Percentiles rank a stretch among this genome's conserved stretches.
Conservation (phyloP, 2,329 filamentous ascomycete genomes). For the Tolypocladium ovalisporum region DNA sequence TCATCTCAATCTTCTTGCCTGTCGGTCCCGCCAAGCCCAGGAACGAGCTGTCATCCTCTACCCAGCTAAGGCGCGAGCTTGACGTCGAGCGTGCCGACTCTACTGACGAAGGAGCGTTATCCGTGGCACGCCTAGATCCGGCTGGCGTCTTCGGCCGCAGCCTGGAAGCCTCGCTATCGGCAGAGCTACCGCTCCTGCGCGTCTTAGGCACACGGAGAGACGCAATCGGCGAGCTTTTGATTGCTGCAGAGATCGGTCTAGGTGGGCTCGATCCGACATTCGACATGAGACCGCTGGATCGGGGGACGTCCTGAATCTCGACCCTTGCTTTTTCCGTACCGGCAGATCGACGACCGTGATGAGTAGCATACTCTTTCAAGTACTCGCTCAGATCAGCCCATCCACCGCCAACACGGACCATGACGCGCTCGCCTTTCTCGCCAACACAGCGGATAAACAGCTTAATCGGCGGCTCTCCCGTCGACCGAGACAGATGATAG, state of each 20-base stretch:
- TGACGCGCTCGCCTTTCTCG: conserved; percentile 81
- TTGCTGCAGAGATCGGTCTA: conserved; percentile 28
- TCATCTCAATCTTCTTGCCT: conserved; percentile 53
- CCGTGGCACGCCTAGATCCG: conserved; percentile 15
- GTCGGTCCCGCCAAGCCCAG: conserved; percentile 63
- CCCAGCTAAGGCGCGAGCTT: conserved; percentile 44
- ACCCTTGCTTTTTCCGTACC: conserved; percentile 38
- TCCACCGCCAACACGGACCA: conserved; percentile 96
- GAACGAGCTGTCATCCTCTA: conserved; percentile 45
- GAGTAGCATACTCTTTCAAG: conserved; percentile 81
- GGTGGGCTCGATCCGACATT: conserved; percentile 29
- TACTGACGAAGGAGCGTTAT: conserved; percentile 32
- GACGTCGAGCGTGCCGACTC: conserved; percentile 36
- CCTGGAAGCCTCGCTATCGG: conserved; percentile 17
- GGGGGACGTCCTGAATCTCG: conserved; percentile 43
- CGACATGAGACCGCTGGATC: conserved; percentile 15
- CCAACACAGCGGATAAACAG: conserved; percentile 89
- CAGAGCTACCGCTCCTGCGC: conserved; percentile 32
- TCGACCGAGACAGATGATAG: conserved; percentile 80
- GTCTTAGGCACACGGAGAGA: conserved; percentile 45
- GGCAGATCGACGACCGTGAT: conserved; percentile 67
- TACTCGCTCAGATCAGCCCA: conserved; percentile 97
- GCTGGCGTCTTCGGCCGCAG: conserved; percentile 32
- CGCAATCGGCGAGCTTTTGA: conserved; percentile 27
- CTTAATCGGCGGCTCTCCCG: conserved; percentile 81